Percentiles rank a stretch among this genome's conserved stretches.
Evolutionary conservation across 352 stramenopile genomes (phyloP).

Genomic region (Phytophthora agathidicida): DNA sequence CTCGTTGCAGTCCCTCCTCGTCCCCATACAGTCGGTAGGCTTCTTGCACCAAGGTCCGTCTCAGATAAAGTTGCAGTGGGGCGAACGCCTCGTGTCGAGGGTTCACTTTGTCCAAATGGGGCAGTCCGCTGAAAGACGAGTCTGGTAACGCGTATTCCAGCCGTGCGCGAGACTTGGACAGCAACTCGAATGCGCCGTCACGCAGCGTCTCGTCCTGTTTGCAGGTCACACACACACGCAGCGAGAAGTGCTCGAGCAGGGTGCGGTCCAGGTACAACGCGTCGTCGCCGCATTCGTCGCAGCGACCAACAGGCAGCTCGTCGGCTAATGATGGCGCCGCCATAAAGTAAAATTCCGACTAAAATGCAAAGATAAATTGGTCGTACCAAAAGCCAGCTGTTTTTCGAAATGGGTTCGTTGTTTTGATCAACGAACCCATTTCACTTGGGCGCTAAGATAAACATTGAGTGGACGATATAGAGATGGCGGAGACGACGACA

Average conservation of each 20-base stretch:
- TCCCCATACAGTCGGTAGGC: conserved; percentile 56
- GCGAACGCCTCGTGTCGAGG: conserved; percentile 70
- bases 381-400: too few species aligned
- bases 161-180: conserved; percentile 65
- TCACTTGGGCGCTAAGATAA: too few species aligned
- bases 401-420: too few species aligned
- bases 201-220: conserved; percentile 63
- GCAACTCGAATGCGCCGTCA: conserved; percentile 61
- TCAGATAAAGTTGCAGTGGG: conserved; percentile 69
- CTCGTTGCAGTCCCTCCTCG: conserved; percentile 44
- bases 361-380: too few species aligned
- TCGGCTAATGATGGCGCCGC: conserved; percentile 1
- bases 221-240: conserved; percentile 66
- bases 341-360: too few species aligned
- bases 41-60: conserved; percentile 57
- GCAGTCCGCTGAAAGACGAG: conserved; percentile 57
- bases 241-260: conserved; percentile 55
- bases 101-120: conserved; percentile 62
- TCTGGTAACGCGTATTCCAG: conserved; percentile 66
- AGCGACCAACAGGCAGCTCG: conserved; percentile 42
- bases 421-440: too few species aligned
- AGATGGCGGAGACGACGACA: conserved; percentile 32
- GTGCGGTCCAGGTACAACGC: conserved; percentile 53
- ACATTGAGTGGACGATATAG: conserved; percentile 34
- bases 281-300: conserved; percentile 58